These are phyloP conservation scores for Cercospora sp. DNA, from an alignment of 2,329 filamentous ascomycete genomes.

Conservation along the genomic window DNA sequence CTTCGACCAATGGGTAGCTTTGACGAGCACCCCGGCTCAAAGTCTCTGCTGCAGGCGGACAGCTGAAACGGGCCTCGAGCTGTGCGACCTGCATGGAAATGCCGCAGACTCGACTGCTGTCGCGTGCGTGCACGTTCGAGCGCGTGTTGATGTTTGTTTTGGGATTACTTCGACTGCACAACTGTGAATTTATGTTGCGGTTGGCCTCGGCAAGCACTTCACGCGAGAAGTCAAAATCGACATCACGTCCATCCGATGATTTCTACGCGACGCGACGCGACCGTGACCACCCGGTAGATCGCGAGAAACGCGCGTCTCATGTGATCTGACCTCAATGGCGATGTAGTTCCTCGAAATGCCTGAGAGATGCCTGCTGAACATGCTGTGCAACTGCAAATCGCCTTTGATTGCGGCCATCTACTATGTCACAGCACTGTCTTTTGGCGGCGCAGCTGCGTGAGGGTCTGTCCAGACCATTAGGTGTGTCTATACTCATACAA, in stretches of 20 bases:
- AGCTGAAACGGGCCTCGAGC: conserved; percentile 16
- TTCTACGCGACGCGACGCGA: conserved; percentile 2
- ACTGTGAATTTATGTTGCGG: background rate
- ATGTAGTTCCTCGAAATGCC: background rate
- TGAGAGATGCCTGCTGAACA: background rate
- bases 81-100: conserved; percentile 13
- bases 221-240: conserved; percentile 6
- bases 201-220: background rate
- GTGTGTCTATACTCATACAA: background rate
- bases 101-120: conserved; percentile 19
- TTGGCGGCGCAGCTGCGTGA: background rate
- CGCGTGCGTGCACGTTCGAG: conserved; percentile 13
- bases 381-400: background rate
- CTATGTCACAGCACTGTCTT: background rate
- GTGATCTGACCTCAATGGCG: background rate
- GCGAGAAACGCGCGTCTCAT: conserved; percentile 1
- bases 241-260: background rate
- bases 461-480: background rate
- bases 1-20: conserved; percentile 19
- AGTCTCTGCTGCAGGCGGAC: conserved; percentile 14
- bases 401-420: background rate
- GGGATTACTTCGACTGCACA: background rate
- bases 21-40: background rate
- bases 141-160: conserved; percentile 17
- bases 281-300: background rate